Evolutionary conservation across 73 alveolate genomes (phyloP), one percentile per base, ranked within the genome.

Genomic region (Blepharisma stoltei): DNA sequence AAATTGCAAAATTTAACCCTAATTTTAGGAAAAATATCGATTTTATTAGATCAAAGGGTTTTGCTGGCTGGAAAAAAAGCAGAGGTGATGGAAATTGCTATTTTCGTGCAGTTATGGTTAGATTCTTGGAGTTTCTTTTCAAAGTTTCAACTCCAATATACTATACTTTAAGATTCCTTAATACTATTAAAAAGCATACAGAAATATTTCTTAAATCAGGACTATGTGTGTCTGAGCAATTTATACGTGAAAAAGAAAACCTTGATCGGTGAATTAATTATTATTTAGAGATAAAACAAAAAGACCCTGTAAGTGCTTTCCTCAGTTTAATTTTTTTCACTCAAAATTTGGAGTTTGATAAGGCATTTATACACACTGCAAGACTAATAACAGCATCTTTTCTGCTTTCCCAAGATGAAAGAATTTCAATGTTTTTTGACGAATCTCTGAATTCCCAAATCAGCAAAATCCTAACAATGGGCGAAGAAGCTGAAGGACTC

Each of bases 11-110:
- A 14, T 60, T 18, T 60, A 60, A 60, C 23, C 38, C 14, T 8
- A 38, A 20, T 60, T 60, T 60, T 60, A 25, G 14, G 14, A 25
- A 60, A 60, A 60, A 60, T 60, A 9, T 60, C 0, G 37, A 18
- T 14, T 20, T 9, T 1, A n/a, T 60, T n/a, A 60, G 18, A 60
- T 20, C 38, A 14, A 25, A 60, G 3, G 23, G 23, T 60, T 14
- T 60, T 60, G 45, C 23, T 60, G 73, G 46, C 23, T 60, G 73
- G 73, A 60, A 60, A 25, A 14, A 38, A 2, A 60, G 73, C 23
- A 14, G 73, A 18, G 73, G 73, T 60, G 73, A 60, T 60, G 73
- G 73, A 2, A 60, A 60, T 38, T 60, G 73, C 45, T 60, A 60
- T 25, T 60, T 60, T 60, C 38, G 73, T 20, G 73, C 73, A 60